These are phyloP conservation scores for Aspergillus mulundensis DNA, from an alignment of 495 filamentous ascomycete species.

Conservation along the genomic window DNA sequence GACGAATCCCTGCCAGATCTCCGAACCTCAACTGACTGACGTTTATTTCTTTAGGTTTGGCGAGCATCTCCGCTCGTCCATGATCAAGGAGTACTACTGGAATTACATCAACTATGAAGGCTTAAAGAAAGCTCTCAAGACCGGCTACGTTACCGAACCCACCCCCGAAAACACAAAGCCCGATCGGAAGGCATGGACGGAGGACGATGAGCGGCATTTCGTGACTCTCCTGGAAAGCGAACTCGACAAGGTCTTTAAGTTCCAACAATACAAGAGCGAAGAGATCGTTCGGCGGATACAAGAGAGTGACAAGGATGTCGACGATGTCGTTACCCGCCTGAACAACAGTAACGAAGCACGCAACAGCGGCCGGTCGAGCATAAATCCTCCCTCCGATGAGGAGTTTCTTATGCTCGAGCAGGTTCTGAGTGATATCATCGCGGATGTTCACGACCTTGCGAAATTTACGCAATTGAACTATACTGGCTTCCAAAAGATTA, in stretches of 20 bases:
- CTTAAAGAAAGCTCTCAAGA: constrained; percentile 83
- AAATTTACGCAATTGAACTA: constrained; percentile 99
- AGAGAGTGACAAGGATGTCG: constrained; percentile 80
- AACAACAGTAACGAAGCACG: constrained; percentile 34
- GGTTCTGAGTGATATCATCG: constrained; percentile 95
- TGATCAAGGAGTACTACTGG: constrained; percentile 92
- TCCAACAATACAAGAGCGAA: constrained; percentile 91
- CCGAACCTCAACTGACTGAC: background rate
- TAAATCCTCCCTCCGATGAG: constrained; percentile 62
- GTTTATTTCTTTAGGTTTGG: constrained; percentile 70
- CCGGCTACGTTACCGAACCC: constrained; percentile 54
- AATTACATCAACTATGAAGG: constrained; percentile 97
- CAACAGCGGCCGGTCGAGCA: constrained; percentile 19
- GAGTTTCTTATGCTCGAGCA: constrained; percentile 93
- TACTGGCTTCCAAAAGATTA: constrained; percentile 99
- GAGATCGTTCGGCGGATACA: constrained; percentile 90
- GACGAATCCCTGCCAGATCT: constrained; percentile 1
- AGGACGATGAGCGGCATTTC: constrained; percentile 88
- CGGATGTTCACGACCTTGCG: constrained; percentile 96
- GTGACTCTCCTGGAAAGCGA: constrained; percentile 82
- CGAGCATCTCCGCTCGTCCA: constrained; percentile 86
- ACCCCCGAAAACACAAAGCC: constrained; percentile 52
- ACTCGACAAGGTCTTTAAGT: constrained; percentile 93
- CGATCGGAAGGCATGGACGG: constrained; percentile 70
- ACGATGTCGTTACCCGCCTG: constrained; percentile 73